A percentile compares a stretch with the other conserved stretches of the same genome.
These are phyloP conservation scores for Triticum timopheevii DNA, from an alignment of 176 grass and related monocot species.

Conservation along the genomic window DNA sequence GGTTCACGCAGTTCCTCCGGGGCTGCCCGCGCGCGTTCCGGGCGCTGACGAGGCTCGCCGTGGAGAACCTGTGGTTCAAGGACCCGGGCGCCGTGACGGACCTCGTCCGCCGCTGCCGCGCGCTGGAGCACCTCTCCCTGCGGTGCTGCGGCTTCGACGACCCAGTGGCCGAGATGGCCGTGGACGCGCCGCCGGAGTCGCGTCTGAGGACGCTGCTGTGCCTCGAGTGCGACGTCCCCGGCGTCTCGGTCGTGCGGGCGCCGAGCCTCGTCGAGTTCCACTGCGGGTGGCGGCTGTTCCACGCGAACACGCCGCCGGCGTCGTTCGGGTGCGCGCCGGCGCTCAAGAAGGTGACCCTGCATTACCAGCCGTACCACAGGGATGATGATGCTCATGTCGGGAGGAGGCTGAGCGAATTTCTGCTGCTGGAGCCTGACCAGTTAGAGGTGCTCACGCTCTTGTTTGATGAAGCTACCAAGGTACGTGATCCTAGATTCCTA, in stretches of 20 bases:
- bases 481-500: neutral
- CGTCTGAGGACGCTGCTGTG: neutral
- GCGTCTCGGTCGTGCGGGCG: neutral
- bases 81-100: neutral
- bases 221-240: neutral
- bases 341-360: neutral
- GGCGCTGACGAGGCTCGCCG: neutral
- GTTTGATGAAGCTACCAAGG: neutral
- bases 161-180: neutral
- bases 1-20: neutral
- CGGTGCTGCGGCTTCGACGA: conserved; percentile 3
- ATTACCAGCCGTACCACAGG: neutral
- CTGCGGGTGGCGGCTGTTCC: neutral
- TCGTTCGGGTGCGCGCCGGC: neutral
- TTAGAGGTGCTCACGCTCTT: neutral
- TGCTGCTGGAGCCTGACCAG: neutral
- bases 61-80: neutral
- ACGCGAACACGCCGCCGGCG: neutral
- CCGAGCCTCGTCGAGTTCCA: neutral
- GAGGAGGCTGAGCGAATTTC: neutral
- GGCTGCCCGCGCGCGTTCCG: conserved; percentile 10
- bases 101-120: neutral
- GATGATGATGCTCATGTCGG: neutral
- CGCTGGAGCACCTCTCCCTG: neutral
- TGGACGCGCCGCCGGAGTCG: conserved; percentile 10